phyloP scores from a whole-genome alignment of 2,329 filamentous ascomycete species.

The Lecanoromycetidae sp. region DNA sequence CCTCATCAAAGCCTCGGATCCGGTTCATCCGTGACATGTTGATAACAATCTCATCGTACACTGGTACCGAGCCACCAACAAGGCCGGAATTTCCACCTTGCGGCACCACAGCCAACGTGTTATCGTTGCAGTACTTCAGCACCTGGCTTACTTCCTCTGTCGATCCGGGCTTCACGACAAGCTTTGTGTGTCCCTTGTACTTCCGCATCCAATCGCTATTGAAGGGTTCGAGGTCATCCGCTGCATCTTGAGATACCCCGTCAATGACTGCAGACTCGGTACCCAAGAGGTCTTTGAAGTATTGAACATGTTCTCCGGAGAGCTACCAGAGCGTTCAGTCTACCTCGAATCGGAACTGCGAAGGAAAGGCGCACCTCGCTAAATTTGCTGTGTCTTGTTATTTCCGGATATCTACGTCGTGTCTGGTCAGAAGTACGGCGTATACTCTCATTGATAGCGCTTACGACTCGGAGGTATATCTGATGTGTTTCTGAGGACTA shows the following conservation, averaged over 20 bases:
- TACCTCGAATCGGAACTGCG: too few relatives aligned
- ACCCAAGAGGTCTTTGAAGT: constrained; percentile 72
- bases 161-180: constrained; percentile 74
- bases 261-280: constrained; percentile 71
- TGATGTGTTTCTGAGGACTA: constrained; percentile 34
- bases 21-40: constrained; percentile 82
- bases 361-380: constrained; percentile 35
- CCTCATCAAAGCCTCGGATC: constrained; percentile 83
- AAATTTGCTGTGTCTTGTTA: constrained; percentile 71
- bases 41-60: constrained; percentile 97
- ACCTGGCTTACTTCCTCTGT: constrained; percentile 85
- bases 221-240: constrained; percentile 77
- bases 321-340: constrained; percentile 33
- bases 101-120: constrained; percentile 82
- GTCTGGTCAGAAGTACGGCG: not conserved
- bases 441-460: constrained; percentile 9
- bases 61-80: constrained; percentile 87
- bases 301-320: constrained; percentile 64
- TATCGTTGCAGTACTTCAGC: constrained; percentile 87
- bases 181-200: constrained; percentile 76
- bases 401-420: constrained; percentile 51
- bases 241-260: constrained; percentile 60
- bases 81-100: constrained; percentile 96
- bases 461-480: constrained; percentile 70
- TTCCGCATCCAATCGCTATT: constrained; percentile 99